Evolutionary conservation across 768 basidiomycete genomes (phyloP).

Genomic region (Lepiota brunneoincarnata): DNA sequence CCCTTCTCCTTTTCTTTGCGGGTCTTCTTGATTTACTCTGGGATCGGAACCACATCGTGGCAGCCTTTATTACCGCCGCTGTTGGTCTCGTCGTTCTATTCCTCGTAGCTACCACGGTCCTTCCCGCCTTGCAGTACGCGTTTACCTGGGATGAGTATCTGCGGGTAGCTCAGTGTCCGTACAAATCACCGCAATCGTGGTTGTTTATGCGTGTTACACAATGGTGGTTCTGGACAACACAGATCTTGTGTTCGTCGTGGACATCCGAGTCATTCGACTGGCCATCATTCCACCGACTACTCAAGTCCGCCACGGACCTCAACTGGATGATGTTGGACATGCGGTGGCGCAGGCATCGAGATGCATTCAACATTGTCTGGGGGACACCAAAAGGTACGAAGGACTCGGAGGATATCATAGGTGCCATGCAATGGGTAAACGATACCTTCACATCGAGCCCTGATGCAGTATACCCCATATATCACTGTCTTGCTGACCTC

Average conservation of each 20-base stretch:
- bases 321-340: constrained; percentile 29
- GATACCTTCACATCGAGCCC: constrained; percentile 25
- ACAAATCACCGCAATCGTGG: constrained; percentile 33
- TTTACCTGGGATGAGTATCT: constrained; percentile 22
- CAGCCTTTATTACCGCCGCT: constrained; percentile 6
- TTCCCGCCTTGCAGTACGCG: constrained; percentile 26
- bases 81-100: constrained; percentile 11
- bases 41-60: constrained; percentile 11
- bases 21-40: constrained; percentile 16
- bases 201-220: constrained; percentile 23
- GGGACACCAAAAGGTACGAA: constrained; percentile 18
- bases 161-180: constrained; percentile 26
- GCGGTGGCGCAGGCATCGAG: constrained; percentile 27
- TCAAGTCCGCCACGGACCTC: constrained; percentile 24
- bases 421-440: constrained; percentile 27
- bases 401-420: constrained; percentile 23
- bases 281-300: constrained; percentile 21
- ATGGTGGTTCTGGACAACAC: constrained; percentile 17
- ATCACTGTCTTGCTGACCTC: constrained; percentile 22
- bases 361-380: constrained; percentile 22
- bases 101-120: constrained; percentile 19
- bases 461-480: constrained; percentile 25
- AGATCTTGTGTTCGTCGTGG: constrained; percentile 17
- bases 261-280: constrained; percentile 18
- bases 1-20: constrained; percentile 14